phyloP scores from a whole-genome alignment of 2,329 filamentous ascomycete genomes.

The Diaporthe ampelina region DNA sequence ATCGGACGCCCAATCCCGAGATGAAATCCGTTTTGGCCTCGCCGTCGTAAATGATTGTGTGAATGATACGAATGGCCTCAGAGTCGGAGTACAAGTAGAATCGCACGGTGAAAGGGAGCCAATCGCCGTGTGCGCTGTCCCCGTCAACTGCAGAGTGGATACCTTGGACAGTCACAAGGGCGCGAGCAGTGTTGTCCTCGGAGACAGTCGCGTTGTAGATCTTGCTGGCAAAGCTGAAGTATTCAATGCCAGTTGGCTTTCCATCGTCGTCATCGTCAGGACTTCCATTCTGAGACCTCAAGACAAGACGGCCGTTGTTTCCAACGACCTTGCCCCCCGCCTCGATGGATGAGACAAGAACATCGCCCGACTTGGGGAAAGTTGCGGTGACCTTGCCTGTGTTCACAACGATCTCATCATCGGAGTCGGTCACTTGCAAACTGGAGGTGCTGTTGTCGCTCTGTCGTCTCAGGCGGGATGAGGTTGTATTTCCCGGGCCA shows the following conservation, averaged over 20 bases:
- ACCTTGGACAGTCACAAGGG: constrained; percentile 62
- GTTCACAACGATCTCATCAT: constrained; percentile 57
- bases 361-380: constrained; percentile 59
- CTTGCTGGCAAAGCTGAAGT: constrained; percentile 62
- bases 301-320: constrained; percentile 63
- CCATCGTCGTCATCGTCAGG: constrained; percentile 56
- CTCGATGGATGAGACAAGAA: constrained; percentile 56
- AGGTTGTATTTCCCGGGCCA: constrained; percentile 42
- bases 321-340: constrained; percentile 60
- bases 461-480: constrained; percentile 48
- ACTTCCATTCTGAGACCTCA: constrained; percentile 65
- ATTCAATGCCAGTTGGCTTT: constrained; percentile 53
- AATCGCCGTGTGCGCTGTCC: constrained; percentile 56
- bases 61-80: constrained; percentile 66
- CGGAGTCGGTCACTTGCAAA: constrained; percentile 42
- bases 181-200: constrained; percentile 56
- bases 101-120: constrained; percentile 67
- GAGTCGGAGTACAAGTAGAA: constrained; percentile 73
- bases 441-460: constrained; percentile 38
- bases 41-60: constrained; percentile 70
- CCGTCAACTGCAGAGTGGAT: constrained; percentile 52
- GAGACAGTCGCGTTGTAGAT: constrained; percentile 66
- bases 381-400: constrained; percentile 59
- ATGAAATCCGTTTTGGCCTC: constrained; percentile 65
- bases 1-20: constrained; percentile 66